Conservation (phyloP, 2,329 filamentous ascomycete species). For the Rhytidhysteron rufulum region DNA sequence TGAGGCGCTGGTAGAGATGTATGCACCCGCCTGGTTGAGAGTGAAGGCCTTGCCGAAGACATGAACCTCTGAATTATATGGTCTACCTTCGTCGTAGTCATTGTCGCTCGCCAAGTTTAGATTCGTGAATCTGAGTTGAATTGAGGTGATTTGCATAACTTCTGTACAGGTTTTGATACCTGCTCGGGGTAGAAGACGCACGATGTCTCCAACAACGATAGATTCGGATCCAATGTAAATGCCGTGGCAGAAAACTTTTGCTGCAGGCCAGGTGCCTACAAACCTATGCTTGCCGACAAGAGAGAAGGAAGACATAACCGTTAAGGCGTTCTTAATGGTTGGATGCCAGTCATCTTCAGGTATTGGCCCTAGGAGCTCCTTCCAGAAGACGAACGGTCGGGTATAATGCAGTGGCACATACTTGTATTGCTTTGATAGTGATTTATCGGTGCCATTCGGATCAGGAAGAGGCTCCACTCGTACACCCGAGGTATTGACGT, state of each 20-base stretch:
- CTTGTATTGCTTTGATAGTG: conserved; percentile 50
- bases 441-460: conserved; percentile 49
- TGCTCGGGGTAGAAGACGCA: conserved; percentile 43
- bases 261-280: conserved; percentile 52
- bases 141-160: conserved; percentile 52
- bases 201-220: conserved; percentile 50
- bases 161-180: conserved; percentile 40
- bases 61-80: conserved; percentile 46
- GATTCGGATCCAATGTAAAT: conserved; percentile 57
- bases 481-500: conserved; percentile 51
- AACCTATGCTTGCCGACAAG: conserved; percentile 52
- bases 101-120: conserved; percentile 46
- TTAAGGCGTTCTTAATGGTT: conserved; percentile 53
- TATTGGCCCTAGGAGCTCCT: conserved; percentile 44
- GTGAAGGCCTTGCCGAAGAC: conserved; percentile 51
- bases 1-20: conserved; percentile 17
- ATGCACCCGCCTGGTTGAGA: conserved; percentile 25
- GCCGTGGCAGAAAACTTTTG: conserved; percentile 50
- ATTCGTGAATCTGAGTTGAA: conserved; percentile 48
- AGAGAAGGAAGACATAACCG: conserved; percentile 50
- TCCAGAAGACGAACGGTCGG: conserved; percentile 54
- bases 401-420: conserved; percentile 53
- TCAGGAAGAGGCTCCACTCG: conserved; percentile 56
- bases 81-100: conserved; percentile 42
- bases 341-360: conserved; percentile 45